phyloP scores from a whole-genome alignment of 2,329 filamentous ascomycete genomes.

The Fusarium ramigenum region DNA sequence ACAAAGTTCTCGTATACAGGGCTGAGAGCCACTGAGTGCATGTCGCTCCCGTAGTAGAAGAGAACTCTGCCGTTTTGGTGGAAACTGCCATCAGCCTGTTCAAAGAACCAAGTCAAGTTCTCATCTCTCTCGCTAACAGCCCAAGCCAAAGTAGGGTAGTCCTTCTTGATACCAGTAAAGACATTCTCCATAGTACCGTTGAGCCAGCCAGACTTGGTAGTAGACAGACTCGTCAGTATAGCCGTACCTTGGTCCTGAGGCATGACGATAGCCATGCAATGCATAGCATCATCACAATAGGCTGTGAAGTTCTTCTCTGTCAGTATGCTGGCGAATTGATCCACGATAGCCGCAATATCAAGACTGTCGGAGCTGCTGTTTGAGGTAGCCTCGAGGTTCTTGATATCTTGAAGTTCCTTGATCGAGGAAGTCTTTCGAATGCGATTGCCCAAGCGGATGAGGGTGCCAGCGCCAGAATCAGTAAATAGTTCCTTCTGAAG shows the following conservation, averaged over 20 bases:
- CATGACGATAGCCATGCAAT: background rate
- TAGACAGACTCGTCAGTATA: background rate
- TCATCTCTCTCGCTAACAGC: background rate
- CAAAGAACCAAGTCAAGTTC: background rate
- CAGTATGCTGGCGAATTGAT: background rate
- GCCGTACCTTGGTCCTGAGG: background rate
- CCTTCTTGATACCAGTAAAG: background rate
- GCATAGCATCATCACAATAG: background rate
- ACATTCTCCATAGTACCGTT: background rate
- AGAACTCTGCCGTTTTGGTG: background rate
- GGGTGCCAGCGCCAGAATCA: background rate
- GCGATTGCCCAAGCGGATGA: background rate
- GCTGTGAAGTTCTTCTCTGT: background rate
- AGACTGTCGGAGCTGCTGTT: background rate
- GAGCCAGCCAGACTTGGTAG: background rate
- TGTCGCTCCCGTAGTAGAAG: background rate
- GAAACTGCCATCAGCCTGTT: background rate
- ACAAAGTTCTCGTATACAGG: background rate
- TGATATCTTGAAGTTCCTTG: background rate
- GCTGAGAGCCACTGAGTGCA: background rate
- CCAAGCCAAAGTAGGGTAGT: background rate
- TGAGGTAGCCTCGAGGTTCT: background rate
- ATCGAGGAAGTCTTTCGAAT: background rate
- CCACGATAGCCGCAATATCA: background rate
- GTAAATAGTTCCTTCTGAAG: background rate